These are phyloP conservation scores for Rhizoclosmatium sp. DNA, from an alignment of 192 early-diverging fungal species.

Conservation along the genomic window DNA sequence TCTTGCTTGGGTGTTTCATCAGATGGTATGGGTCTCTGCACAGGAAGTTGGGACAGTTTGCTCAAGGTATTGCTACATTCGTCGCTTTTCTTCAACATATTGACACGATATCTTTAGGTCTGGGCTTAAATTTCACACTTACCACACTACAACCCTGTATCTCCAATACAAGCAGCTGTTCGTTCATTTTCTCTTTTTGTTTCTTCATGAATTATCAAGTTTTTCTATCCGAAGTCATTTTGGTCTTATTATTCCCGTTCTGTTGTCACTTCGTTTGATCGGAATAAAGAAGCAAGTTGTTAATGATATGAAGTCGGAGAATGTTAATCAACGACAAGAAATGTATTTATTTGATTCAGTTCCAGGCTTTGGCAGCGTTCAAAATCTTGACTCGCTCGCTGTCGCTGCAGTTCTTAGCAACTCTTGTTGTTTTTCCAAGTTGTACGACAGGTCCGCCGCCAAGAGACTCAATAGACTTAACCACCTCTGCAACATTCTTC, in stretches of 20 bases:
- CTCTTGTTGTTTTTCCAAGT: slow-evolving; percentile 8
- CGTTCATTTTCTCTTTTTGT: no score
- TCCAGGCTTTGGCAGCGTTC: slow-evolving; percentile 21
- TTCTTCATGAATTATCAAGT: neutral
- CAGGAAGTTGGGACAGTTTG: slow-evolving; percentile 97
- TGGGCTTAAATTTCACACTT: slow-evolving; percentile 23
- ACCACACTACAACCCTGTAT: no score
- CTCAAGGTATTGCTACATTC: slow-evolving; percentile 74
- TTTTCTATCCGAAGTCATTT: neutral
- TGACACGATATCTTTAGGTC: slow-evolving; percentile 11
- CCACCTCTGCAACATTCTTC: slow-evolving; percentile 69
- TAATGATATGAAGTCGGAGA: neutral
- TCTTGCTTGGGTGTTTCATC: slow-evolving; percentile 95
- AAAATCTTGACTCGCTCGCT: slow-evolving; percentile 32
- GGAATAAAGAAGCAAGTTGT: no score
- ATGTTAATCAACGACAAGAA: neutral
- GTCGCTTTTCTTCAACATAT: neutral
- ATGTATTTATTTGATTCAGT: neutral
- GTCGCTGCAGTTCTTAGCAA: slow-evolving; percentile 26
- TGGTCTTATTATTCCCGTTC: neutral
- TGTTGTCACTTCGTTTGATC: neutral
- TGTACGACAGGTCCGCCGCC: slow-evolving; percentile 29
- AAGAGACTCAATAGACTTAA: neutral
- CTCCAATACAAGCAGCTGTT: no score
- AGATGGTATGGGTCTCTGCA: slow-evolving; percentile 98